phyloP scores from a whole-genome alignment of 441 rosid genomes.

The Cnidoscolus chayamansa region DNA sequence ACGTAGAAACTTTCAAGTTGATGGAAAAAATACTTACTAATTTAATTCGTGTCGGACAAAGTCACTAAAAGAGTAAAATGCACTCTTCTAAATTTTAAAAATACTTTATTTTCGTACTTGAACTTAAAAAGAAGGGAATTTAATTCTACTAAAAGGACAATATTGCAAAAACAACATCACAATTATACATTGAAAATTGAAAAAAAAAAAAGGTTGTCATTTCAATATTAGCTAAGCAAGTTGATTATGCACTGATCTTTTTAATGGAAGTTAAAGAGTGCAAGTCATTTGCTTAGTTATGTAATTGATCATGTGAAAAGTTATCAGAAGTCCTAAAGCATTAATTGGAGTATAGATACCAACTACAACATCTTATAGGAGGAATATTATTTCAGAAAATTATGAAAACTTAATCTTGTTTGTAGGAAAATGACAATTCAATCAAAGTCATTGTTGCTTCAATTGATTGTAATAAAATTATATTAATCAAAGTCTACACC shows the following conservation, averaged over 20 bases:
- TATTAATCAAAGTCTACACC: conserved; percentile 12
- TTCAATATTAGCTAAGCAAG: background rate
- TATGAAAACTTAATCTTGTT: background rate
- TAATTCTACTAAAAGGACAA: too few relatives aligned
- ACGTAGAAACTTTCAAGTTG: too few relatives aligned
- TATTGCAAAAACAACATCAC: too few relatives aligned
- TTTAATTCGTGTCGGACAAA: too few relatives aligned
- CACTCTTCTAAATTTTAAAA: too few relatives aligned
- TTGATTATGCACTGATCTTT: background rate
- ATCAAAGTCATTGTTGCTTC: background rate
- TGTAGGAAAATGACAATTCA: background rate
- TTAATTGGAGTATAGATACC: background rate
- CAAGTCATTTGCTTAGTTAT: background rate
- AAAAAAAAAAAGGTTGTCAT: too few relatives aligned
- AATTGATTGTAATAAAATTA: background rate
- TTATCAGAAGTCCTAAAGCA: background rate
- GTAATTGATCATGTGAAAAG: background rate
- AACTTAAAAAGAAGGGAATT: too few relatives aligned
- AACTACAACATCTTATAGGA: background rate
- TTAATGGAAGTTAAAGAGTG: background rate
- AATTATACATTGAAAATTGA: too few relatives aligned
- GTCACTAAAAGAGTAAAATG: too few relatives aligned
- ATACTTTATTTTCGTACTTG: too few relatives aligned
- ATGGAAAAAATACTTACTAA: too few relatives aligned
- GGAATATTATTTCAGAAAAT: background rate